phyloP scores from a whole-genome alignment of 2,329 filamentous ascomycete species.

The Pseudocercospora crystallina region DNA sequence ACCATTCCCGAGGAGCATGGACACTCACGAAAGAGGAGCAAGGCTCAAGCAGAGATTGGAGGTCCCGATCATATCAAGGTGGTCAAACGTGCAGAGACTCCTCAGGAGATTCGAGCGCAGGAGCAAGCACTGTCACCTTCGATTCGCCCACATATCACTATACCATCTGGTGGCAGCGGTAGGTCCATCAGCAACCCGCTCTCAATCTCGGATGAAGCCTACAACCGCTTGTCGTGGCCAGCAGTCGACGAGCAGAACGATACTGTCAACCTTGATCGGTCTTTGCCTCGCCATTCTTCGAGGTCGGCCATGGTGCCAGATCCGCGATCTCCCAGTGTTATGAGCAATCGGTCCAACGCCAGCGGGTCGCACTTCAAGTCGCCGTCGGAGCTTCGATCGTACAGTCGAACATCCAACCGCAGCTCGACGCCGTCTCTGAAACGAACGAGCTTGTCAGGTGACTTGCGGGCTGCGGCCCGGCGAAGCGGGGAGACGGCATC shows the following conservation, averaged over 20 bases:
- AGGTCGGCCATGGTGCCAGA: constrained; percentile 26
- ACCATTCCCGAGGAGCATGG: constrained; percentile 41
- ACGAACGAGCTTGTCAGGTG: constrained; percentile 69
- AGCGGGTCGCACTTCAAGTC: constrained; percentile 43
- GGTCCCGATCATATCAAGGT: constrained; percentile 46
- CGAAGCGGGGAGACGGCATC: constrained; percentile 49
- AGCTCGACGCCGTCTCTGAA: constrained; percentile 69
- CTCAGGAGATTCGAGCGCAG: constrained; percentile 41
- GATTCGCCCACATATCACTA: constrained; percentile 9
- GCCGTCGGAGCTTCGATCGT: constrained; percentile 56
- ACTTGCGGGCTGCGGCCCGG: constrained; percentile 67
- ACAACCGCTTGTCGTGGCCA: constrained; percentile 39
- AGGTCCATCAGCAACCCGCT: constrained; percentile 28
- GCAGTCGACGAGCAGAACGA: constrained; percentile 49
- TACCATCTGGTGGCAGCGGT: constrained; percentile 2
- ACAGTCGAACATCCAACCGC: constrained; percentile 59
- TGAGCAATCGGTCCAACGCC: constrained; percentile 46
- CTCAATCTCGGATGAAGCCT: constrained; percentile 34
- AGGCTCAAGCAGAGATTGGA: constrained; percentile 43
- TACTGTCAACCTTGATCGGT: constrained; percentile 44
- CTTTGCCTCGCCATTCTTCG: constrained; percentile 27
- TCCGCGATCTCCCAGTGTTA: constrained; percentile 41
- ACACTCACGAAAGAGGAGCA: constrained; percentile 40
- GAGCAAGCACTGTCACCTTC: constrained; percentile 22
- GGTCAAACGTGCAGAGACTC: constrained; percentile 41